Evolutionary conservation across 2,329 filamentous ascomycete genomes (phyloP), one percentile per base, ranked within the genome.

Genomic region (Colletotrichum musae): DNA sequence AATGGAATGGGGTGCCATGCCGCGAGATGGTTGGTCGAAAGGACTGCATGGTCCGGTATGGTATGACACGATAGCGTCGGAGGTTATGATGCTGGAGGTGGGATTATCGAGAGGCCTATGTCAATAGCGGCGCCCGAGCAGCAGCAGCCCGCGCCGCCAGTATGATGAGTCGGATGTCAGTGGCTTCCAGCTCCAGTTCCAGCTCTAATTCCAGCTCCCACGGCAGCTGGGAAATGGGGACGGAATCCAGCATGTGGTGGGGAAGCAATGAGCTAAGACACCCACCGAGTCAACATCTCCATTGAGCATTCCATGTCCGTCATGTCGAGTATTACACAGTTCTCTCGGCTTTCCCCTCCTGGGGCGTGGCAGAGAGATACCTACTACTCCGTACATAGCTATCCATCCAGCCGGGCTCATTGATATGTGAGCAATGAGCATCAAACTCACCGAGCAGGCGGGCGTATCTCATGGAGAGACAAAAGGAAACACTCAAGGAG

Each of bases 81-180:
- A 26, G 45, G 18, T 53, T 28, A 52, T 52, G 64, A 63, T 68
- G 18, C 52, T n/a, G 43, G 52, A 36, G 28, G 51, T 26, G 58
- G 64, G 51, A 26, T 12, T 57, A 43, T 39, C 16, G 51, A 59
- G 4, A 65, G 48, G 45, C 58, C 58, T 36, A 58, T 36, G 61
- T 45, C 21, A 47, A 41, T 32, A 21, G 26, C 10, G 54, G 62
- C 45, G 32, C n/a, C 18, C 28, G 32, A 39, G 26, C 39, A 58
- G 60, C 15, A 10, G 13, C 41, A n/a, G 41, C 41, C 47, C 47
- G 47, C 47, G n/a, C 47, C 10, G 47, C 47, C 21, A 16, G 47
- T 36, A 36, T 43, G 21, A 43, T 6, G n/a, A 18, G 54, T 39
- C 43, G 13, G 43, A 45, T 39, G 21, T 32, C 18, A 36, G 45